Conservation (phyloP, 441 rosid species). For the Mallotus japonicus region DNA sequence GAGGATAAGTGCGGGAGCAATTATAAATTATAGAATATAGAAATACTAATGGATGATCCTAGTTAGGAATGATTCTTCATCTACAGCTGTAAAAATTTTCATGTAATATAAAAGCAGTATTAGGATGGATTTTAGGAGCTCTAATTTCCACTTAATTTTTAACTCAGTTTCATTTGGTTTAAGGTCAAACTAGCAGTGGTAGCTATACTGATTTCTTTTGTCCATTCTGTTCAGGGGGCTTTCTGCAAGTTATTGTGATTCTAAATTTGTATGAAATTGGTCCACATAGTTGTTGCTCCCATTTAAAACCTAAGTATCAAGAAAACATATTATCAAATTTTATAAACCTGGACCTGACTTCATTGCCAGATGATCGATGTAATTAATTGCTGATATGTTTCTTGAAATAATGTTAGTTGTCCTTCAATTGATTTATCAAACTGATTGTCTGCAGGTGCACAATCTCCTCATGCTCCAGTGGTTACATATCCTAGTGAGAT, state of each 20-base stretch:
- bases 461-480: slow-evolving; percentile 24
- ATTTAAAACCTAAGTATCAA: not conserved
- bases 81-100: not conserved
- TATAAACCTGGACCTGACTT: not conserved
- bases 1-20: not conserved
- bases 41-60: not conserved
- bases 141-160: not conserved
- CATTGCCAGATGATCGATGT: not conserved
- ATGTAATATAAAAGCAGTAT: not conserved
- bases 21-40: not conserved
- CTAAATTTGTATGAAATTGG: not conserved
- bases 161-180: not conserved
- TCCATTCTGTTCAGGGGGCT: not conserved
- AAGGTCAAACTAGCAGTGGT: not conserved
- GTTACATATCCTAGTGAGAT: slow-evolving; percentile 31
- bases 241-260: not conserved
- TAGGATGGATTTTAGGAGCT: not conserved
- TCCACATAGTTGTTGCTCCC: not conserved
- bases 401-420: not conserved
- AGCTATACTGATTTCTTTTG: not conserved
- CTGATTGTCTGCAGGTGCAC: slow-evolving; percentile 37
- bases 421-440: slow-evolving; percentile 4
- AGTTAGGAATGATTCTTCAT: not conserved
- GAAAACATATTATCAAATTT: not conserved
- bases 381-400: not conserved